Percentiles rank a stretch among this genome's conserved stretches.
Evolutionary conservation across 805 yeast species (phyloP).

Genomic region (Ogataea parapolymorpha): DNA sequence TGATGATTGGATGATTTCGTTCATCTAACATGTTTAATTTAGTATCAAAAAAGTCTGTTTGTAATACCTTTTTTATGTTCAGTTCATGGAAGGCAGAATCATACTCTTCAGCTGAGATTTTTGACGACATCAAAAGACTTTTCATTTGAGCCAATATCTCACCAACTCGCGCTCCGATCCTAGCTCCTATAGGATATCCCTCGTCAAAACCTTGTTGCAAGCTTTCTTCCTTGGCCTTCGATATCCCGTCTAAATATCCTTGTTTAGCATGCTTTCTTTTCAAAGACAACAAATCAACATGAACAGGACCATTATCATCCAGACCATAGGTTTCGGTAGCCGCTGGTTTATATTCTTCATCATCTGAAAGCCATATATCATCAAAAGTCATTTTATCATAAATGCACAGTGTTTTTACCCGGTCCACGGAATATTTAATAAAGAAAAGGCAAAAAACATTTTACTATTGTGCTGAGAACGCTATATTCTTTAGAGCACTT

Average conservation of each 20-base stretch:
- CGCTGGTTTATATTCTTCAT: conserved; percentile 23
- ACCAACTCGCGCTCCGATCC: conserved; percentile 66
- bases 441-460: conserved; percentile 5
- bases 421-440: conserved; percentile 1
- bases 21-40: conserved; percentile 37
- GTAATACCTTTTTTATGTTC: conserved; percentile 54
- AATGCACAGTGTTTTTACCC: conserved; percentile 1
- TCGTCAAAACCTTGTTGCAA: conserved; percentile 79
- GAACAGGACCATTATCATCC: conserved; percentile 24
- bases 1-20: conserved; percentile 29
- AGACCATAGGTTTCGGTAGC: conserved; percentile 38
- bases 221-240: conserved; percentile 61
- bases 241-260: conserved; percentile 82
- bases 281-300: conserved; percentile 35
- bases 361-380: conserved; percentile 37
- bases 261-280: conserved; percentile 66
- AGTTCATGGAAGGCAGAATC: conserved; percentile 49
- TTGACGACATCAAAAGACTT: conserved; percentile 1
- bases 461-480: not conserved
- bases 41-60: conserved; percentile 50
- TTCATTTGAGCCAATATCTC: conserved; percentile 49
- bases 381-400: conserved; percentile 12
- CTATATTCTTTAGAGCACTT: not conserved
- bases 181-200: conserved; percentile 75
- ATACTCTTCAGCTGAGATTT: conserved; percentile 15